Conservation (phyloP, 345 rosid species). For the Erodium maritimum region DNA sequence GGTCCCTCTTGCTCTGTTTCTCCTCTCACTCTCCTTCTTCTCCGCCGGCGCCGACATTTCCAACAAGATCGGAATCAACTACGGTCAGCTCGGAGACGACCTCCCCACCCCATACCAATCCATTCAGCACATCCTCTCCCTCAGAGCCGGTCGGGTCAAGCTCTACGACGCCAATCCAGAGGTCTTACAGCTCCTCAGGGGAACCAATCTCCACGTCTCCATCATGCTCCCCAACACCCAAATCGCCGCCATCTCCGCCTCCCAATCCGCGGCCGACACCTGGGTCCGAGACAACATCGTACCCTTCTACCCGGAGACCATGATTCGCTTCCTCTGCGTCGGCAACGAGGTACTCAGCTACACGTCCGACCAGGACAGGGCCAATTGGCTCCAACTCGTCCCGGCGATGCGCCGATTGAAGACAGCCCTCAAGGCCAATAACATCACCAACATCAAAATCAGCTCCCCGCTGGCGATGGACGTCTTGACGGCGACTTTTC, state of each 20-base stretch:
- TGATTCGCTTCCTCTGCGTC: slow-evolving; percentile 41
- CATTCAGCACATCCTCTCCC: slow-evolving; percentile 30
- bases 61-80: slow-evolving; percentile 34
- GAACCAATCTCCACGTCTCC: slow-evolving; percentile 42
- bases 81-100: slow-evolving; percentile 39
- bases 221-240: slow-evolving; percentile 55
- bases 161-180: slow-evolving; percentile 51
- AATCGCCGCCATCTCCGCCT: slow-evolving; percentile 30
- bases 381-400: slow-evolving; percentile 38
- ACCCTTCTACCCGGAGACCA: slow-evolving; percentile 40
- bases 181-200: slow-evolving; percentile 34
- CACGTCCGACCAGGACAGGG: slow-evolving; percentile 23
- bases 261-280: slow-evolving; percentile 29
- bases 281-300: slow-evolving; percentile 47
- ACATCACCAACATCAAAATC: slow-evolving; percentile 47
- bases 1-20: not conserved
- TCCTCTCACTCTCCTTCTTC: not conserved
- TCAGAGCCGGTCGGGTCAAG: slow-evolving; percentile 43
- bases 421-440: slow-evolving; percentile 26
- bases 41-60: slow-evolving; percentile 14
- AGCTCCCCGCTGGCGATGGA: slow-evolving; percentile 81
- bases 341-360: slow-evolving; percentile 69
- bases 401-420: slow-evolving; percentile 56
- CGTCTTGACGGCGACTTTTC: slow-evolving; percentile 32
- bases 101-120: slow-evolving; percentile 47